Conservation (phyloP, 2,329 filamentous ascomycete species). For the Alternaria sp. region DNA sequence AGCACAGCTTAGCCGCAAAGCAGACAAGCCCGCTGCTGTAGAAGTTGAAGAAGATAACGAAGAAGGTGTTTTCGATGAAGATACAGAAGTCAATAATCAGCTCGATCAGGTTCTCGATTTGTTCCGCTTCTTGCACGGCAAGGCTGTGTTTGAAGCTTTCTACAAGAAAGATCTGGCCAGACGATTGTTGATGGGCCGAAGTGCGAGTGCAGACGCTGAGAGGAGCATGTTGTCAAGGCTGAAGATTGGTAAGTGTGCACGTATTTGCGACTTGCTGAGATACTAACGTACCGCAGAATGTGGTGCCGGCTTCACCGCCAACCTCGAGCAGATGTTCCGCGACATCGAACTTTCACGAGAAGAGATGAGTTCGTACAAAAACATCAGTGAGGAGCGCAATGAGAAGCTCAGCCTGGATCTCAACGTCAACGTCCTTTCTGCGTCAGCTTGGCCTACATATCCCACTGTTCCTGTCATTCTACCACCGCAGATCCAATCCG, state of each 20-base stretch:
- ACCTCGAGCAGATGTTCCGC: constrained; percentile 99
- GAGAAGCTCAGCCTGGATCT: constrained; percentile 70
- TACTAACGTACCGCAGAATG: constrained; percentile 66
- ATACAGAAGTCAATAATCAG: constrained; percentile 88
- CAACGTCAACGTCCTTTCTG: constrained; percentile 87
- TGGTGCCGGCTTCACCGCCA: constrained; percentile 92
- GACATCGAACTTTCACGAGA: constrained; percentile 93
- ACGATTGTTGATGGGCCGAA: constrained; percentile 86
- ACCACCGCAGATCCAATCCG: constrained; percentile 74
- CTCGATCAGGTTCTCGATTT: constrained; percentile 91
- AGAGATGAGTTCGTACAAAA: constrained; percentile 88
- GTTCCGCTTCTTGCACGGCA: constrained; percentile 96
- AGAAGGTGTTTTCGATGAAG: constrained; percentile 78
- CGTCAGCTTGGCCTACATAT: constrained; percentile 92
- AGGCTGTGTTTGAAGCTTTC: constrained; percentile 97
- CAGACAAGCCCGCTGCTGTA: constrained; percentile 63
- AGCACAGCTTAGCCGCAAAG: constrained; percentile 65
- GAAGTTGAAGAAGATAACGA: constrained; percentile 66
- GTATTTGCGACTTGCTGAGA: background rate
- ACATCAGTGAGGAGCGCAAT: constrained; percentile 66
- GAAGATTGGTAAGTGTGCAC: constrained; percentile 65
- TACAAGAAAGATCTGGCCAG: constrained; percentile 98
- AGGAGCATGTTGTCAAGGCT: constrained; percentile 92
- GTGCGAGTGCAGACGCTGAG: constrained; percentile 93
- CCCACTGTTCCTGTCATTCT: constrained; percentile 77